A percentile compares a stretch with the other conserved stretches of the same genome.
Conservation (phyloP, 176 grass and related monocot genomes). For the Rhipidocladum racemiflorum region DNA sequence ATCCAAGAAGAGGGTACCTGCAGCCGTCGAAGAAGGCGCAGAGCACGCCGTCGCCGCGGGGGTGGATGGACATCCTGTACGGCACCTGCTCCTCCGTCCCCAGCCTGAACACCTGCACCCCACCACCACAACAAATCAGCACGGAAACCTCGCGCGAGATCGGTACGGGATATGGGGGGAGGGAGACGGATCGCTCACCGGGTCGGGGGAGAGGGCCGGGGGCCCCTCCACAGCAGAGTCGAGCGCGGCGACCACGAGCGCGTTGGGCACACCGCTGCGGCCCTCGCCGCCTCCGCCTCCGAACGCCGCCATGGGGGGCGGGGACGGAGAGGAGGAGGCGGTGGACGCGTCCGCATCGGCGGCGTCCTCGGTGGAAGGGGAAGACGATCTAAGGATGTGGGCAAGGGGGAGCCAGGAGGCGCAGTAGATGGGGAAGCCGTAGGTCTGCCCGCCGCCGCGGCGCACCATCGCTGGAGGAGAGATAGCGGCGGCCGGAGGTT, state of each 20-base stretch:
- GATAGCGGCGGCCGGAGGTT: neutral
- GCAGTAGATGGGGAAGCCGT: constrained; percentile 95
- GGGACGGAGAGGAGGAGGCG: neutral
- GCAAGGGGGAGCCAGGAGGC: constrained; percentile 70
- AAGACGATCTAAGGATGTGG: constrained; percentile 46
- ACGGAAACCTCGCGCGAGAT: neutral
- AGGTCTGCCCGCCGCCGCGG: constrained; percentile 54
- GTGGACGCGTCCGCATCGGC: neutral
- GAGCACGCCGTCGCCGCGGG: constrained; percentile 58
- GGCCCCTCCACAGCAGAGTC: neutral
- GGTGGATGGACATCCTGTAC: constrained; percentile 93
- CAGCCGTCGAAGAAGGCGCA: constrained; percentile 72
- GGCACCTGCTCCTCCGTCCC: constrained; percentile 59
- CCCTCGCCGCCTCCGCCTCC: constrained; percentile 82
- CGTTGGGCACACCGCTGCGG: constrained; percentile 80
- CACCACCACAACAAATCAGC: constrained; percentile 14
- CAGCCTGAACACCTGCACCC: constrained; percentile 61
- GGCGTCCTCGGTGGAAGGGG: neutral
- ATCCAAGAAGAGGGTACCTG: constrained; percentile 44
- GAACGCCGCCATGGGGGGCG: constrained; percentile 40
- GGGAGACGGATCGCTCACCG: constrained; percentile 42
- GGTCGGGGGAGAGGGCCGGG: constrained; percentile 41
- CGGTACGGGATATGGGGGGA: constrained; percentile 17
- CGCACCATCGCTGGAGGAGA: constrained; percentile 18
- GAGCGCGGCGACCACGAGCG: constrained; percentile 55